These are phyloP conservation scores for Cystobasidium tubakii DNA, from an alignment of 768 basidiomycete genomes.

Conservation along the genomic window DNA sequence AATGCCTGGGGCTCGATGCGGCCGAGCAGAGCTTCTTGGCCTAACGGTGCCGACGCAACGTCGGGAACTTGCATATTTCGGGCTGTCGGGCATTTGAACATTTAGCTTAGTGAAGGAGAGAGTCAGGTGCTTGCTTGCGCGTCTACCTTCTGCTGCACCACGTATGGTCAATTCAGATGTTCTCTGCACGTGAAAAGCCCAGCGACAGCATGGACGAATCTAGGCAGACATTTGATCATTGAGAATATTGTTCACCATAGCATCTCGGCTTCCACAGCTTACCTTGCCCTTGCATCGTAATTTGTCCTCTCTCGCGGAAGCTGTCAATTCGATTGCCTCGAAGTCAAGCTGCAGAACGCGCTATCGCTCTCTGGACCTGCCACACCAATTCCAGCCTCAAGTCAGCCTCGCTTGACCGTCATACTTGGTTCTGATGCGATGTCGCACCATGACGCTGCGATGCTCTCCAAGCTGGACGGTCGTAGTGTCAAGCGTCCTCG, in stretches of 20 bases:
- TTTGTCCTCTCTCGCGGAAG: not conserved
- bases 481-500: not conserved
- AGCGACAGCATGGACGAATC: slow-evolving; percentile 5
- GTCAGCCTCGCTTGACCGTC: too few relatives aligned
- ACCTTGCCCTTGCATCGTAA: slow-evolving; percentile 4
- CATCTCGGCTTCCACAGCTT: not conserved
- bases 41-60: not conserved
- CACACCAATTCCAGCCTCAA: too few relatives aligned
- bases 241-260: not conserved
- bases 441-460: not conserved
- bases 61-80: not conserved
- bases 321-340: not conserved
- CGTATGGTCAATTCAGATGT: slow-evolving; percentile 35
- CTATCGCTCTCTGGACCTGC: not conserved
- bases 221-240: not conserved
- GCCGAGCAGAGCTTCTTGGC: not conserved
- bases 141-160: slow-evolving; percentile 16
- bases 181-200: not conserved
- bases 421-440: not conserved
- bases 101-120: not conserved
- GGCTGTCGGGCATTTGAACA: not conserved
- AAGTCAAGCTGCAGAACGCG: not conserved
- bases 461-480: not conserved
- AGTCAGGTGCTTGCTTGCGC: not conserved
- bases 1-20: not conserved